A percentile compares a stretch with the other conserved stretches of the same genome.
Conservation (phyloP, 352 stramenopile genomes). For the Aphanomyces invadans region DNA sequence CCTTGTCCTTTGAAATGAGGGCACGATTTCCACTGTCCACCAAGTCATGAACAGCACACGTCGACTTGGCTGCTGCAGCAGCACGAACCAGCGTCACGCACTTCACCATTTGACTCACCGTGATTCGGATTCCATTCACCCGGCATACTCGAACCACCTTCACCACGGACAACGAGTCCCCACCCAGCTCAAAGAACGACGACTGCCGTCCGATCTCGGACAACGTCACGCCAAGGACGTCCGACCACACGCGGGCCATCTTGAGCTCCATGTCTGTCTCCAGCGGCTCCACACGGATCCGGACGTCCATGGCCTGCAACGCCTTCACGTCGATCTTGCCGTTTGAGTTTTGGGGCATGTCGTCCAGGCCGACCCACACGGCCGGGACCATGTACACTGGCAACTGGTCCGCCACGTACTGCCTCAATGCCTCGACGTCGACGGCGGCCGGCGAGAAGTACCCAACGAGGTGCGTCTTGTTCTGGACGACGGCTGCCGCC, state of each 20-base stretch:
- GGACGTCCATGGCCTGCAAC: constrained; percentile 73
- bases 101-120: too few relatives aligned
- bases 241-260: constrained; percentile 53
- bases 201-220: constrained; percentile 43
- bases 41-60: too few relatives aligned
- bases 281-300: constrained; percentile 31
- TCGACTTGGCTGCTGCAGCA: too few relatives aligned
- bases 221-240: constrained; percentile 55
- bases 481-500: constrained; percentile 86
- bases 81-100: too few relatives aligned
- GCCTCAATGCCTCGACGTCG: constrained; percentile 53
- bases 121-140: too few relatives aligned
- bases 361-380: constrained; percentile 70
- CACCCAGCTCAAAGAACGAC: constrained; percentile 76
- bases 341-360: constrained; percentile 72
- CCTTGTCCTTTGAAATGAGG: too few relatives aligned
- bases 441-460: constrained; percentile 83
- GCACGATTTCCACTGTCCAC: too few relatives aligned
- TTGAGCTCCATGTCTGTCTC: constrained; percentile 53
- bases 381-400: constrained; percentile 78
- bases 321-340: constrained; percentile 88
- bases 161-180: too few relatives aligned
- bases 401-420: constrained; percentile 66
- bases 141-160: too few relatives aligned
- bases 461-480: constrained; percentile 88